A percentile compares a stretch with the other conserved stretches of the same genome.
Evolutionary conservation across 108 stramenopile species (phyloP).

Genomic region (Nitzschia sp.): DNA sequence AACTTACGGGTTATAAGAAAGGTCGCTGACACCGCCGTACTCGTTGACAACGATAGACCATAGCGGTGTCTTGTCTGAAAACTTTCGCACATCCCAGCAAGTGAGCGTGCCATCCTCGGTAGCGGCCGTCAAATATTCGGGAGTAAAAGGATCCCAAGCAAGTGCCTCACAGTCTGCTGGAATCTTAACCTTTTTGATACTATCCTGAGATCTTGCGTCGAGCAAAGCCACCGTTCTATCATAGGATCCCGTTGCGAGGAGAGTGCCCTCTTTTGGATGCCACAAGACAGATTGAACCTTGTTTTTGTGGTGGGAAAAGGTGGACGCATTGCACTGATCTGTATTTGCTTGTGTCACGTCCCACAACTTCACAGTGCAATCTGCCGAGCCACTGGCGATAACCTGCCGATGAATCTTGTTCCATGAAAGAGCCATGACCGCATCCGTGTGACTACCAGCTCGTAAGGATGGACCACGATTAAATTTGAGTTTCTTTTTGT

Average conservation of each 20-base stretch:
- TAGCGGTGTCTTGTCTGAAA: conserved; percentile 71
- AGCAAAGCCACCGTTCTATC: conserved; percentile 86
- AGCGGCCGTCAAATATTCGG: conserved; percentile 81
- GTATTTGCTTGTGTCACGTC: conserved; percentile 78
- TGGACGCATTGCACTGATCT: conserved; percentile 60
- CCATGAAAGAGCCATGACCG: conserved; percentile 97
- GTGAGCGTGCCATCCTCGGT: conserved; percentile 89
- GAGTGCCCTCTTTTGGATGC: conserved; percentile 92
- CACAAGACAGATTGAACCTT: conserved; percentile 96
- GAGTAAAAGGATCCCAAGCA: conserved; percentile 88
- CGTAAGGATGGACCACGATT: conserved; percentile 41
- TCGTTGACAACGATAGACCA: conserved; percentile 89
- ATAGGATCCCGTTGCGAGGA: conserved; percentile 90
- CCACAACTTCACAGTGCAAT: conserved; percentile 96
- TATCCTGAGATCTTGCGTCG: conserved; percentile 73
- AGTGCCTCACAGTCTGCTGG: conserved; percentile 83
- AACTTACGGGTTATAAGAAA: conserved; percentile 80
- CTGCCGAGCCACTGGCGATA: conserved; percentile 95
- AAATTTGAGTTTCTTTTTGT: conserved; percentile 53
- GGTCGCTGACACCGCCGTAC: conserved; percentile 84
- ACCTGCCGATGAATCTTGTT: conserved; percentile 93
- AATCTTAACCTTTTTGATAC: conserved; percentile 67
- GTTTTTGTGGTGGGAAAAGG: conserved; percentile 93
- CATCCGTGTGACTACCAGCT: conserved; percentile 93
- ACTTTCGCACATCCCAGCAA: conserved; percentile 93